A percentile compares a stretch with the other conserved stretches of the same genome.
phyloP scores from a whole-genome alignment of 257 asterid species.

The Oldenlandia corymbosa region DNA sequence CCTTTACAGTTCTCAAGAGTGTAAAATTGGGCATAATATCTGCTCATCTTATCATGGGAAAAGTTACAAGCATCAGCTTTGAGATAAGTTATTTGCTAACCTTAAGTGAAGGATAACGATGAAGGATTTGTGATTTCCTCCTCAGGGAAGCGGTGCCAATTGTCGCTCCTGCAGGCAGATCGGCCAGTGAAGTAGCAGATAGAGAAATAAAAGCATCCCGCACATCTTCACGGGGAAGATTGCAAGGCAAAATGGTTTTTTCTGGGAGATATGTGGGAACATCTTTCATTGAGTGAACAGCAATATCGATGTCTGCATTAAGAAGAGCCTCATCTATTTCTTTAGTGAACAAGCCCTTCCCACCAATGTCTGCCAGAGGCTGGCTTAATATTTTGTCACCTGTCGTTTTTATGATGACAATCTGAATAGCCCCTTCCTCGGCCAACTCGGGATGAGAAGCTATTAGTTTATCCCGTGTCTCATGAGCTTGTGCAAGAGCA shows the following conservation, averaged over 20 bases:
- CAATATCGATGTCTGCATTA: constrained; percentile 80
- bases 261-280: constrained; percentile 94
- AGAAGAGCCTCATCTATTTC: constrained; percentile 96
- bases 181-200: constrained; percentile 64
- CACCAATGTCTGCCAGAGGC: constrained; percentile 97
- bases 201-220: constrained; percentile 92
- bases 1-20: background rate
- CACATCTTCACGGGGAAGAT: constrained; percentile 94
- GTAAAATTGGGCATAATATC: background rate
- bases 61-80: constrained; percentile 1
- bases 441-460: constrained; percentile 74
- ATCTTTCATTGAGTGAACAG: constrained; percentile 99
- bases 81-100: constrained; percentile 45
- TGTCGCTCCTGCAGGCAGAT: constrained; percentile 77
- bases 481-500: constrained; percentile 97
- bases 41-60: background rate
- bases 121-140: constrained; percentile 93
- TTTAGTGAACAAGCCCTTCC: constrained; percentile 93
- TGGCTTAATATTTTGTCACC: constrained; percentile 90
- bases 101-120: constrained; percentile 66
- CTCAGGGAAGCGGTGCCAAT: constrained; percentile 95
- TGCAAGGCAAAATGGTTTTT: constrained; percentile 76
- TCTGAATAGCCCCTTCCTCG: constrained; percentile 83
- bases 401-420: constrained; percentile 81
- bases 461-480: constrained; percentile 74